A percentile compares a stretch with the other conserved stretches of the same genome.
phyloP scores from a whole-genome alignment of 257 asterid species.

The Solanum boliviense region DNA sequence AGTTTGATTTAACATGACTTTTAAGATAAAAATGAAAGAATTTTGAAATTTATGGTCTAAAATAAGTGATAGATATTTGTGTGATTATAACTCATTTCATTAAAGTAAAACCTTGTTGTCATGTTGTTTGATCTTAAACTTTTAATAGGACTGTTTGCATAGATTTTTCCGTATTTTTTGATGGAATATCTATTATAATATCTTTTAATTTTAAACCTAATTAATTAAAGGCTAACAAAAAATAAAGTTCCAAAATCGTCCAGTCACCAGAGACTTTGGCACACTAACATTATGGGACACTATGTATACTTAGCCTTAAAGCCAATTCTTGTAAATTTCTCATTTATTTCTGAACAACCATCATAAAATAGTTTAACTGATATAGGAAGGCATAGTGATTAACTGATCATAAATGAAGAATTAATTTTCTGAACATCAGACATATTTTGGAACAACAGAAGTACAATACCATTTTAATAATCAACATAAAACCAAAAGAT shows the following conservation, averaged over 20 bases:
- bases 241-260: too few species aligned
- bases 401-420: not conserved
- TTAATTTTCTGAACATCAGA: not conserved
- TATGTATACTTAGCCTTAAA: not conserved
- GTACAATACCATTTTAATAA: not conserved
- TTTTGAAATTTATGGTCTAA: too few species aligned
- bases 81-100: rapidly evolving
- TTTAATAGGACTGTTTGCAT: too few species aligned
- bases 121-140: too few species aligned
- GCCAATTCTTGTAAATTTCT: not conserved
- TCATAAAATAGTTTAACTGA: not conserved
- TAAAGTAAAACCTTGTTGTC: too few species aligned
- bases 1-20: too few species aligned
- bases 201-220: too few species aligned
- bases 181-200: too few species aligned
- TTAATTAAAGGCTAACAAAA: too few species aligned
- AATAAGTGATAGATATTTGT: not conserved
- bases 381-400: not conserved
- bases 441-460: not conserved
- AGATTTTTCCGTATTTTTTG: too few species aligned
- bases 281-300: not conserved
- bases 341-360: not conserved
- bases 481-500: not conserved
- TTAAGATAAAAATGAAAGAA: too few species aligned
- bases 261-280: too few species aligned